A percentile compares a stretch with the other conserved stretches of the same genome.
phyloP scores from a whole-genome alignment of 2,329 filamentous ascomycete species.

The Apiospora rasikravindrae region DNA sequence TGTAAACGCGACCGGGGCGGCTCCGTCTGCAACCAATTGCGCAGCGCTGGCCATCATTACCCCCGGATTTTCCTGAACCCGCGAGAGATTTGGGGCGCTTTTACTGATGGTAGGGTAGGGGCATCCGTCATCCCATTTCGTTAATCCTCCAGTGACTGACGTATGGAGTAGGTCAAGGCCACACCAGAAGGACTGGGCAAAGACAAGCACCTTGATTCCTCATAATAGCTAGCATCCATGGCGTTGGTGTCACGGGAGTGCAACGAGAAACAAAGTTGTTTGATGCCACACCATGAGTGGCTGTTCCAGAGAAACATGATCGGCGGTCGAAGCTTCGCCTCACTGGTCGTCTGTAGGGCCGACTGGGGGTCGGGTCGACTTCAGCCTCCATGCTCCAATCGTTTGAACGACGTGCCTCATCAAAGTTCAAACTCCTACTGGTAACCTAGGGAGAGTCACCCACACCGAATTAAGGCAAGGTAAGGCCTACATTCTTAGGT shows the following conservation, averaged over 20 bases:
- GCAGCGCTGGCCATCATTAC: not conserved
- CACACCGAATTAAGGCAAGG: constrained; percentile 15
- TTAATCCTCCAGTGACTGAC: not conserved
- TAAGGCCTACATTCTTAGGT: constrained; percentile 13
- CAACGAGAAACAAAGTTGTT: constrained; percentile 11
- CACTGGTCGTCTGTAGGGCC: constrained; percentile 16
- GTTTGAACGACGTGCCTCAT: constrained; percentile 15
- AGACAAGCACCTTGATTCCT: not conserved
- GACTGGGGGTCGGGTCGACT: constrained; percentile 5
- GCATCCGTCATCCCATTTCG: not conserved
- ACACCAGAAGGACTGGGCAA: not conserved
- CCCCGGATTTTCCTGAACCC: not conserved
- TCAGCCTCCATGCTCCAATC: constrained; percentile 21
- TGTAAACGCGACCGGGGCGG: constrained; percentile 9
- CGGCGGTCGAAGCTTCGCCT: constrained; percentile 21
- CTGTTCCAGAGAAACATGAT: constrained; percentile 17
- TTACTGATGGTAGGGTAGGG: not conserved
- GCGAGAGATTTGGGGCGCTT: not conserved
- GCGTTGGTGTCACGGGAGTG: constrained; percentile 10
- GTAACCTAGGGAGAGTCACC: constrained; percentile 12
- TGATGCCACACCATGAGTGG: constrained; percentile 3
- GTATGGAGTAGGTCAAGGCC: not conserved
- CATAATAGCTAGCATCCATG: constrained; percentile 4
- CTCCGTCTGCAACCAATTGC: constrained; percentile 5
- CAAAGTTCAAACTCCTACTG: constrained; percentile 6